A percentile compares a stretch with the other conserved stretches of the same genome.
phyloP scores from a whole-genome alignment of 352 stramenopile species.

The Thalassiosira oceanica region DNA sequence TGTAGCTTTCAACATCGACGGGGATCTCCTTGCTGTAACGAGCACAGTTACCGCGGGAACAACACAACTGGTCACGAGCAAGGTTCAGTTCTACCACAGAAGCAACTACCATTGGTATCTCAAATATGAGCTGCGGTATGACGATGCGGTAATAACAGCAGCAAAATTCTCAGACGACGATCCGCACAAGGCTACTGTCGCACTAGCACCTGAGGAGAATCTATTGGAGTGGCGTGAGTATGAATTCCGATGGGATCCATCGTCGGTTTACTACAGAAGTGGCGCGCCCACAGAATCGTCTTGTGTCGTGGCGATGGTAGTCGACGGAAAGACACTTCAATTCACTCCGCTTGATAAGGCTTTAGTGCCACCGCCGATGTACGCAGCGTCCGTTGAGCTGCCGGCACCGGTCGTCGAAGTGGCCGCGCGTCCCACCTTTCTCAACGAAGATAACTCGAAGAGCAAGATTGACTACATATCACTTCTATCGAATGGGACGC shows the following conservation, averaged over 20 bases:
- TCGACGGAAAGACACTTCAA: constrained; percentile 74
- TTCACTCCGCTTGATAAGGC: constrained; percentile 71
- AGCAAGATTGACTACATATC: constrained; percentile 29
- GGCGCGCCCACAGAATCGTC: constrained; percentile 21
- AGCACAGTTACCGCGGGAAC: constrained; percentile 32
- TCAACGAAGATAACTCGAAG: constrained; percentile 10
- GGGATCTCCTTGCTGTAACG: constrained; percentile 71
- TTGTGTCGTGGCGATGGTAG: constrained; percentile 47
- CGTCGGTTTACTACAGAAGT: constrained; percentile 40
- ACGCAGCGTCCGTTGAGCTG: constrained; percentile 44
- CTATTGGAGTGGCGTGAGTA: constrained; percentile 68
- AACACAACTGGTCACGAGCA: constrained; percentile 24
- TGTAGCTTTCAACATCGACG: constrained; percentile 72
- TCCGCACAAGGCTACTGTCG: constrained; percentile 48
- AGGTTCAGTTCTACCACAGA: constrained; percentile 79
- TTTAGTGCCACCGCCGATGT: constrained; percentile 79
- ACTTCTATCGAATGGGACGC: constrained; percentile 33
- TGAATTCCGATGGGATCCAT: constrained; percentile 69
- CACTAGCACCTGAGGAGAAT: constrained; percentile 14
- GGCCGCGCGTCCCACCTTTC: constrained; percentile 34
- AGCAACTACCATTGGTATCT: constrained; percentile 84
- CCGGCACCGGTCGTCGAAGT: constrained; percentile 40
- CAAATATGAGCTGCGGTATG: constrained; percentile 73
- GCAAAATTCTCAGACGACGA: constrained; percentile 66
- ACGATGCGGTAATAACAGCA: constrained; percentile 25